A percentile compares a stretch with the other conserved stretches of the same genome.
Conservation (phyloP, 2,329 filamentous ascomycete species). For the Fusarium oligoseptatum region DNA sequence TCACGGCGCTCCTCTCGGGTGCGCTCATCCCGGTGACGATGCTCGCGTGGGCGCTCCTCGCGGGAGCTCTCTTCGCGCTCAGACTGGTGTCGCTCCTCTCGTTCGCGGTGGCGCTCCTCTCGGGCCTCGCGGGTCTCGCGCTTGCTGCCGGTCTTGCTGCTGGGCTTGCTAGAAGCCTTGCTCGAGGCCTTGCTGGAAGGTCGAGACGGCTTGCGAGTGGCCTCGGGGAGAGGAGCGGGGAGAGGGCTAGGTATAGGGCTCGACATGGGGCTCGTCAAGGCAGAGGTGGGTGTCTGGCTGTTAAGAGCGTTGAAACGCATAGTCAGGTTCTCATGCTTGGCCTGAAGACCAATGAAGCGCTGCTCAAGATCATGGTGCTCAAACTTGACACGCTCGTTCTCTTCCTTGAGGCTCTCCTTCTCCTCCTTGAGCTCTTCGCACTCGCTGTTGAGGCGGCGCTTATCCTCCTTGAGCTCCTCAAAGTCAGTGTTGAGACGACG, state of each 20-base stretch:
- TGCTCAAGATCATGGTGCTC: constrained; percentile 48
- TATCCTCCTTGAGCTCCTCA: constrained; percentile 46
- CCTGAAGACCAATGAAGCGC: constrained; percentile 46
- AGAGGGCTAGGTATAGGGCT: constrained; percentile 41
- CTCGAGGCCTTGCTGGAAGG: constrained; percentile 48
- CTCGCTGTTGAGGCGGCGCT: constrained; percentile 44
- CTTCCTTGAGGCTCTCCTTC: constrained; percentile 38
- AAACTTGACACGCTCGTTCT: constrained; percentile 46
- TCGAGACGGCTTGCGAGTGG: constrained; percentile 42
- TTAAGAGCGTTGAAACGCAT: constrained; percentile 48
- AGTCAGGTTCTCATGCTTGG: constrained; percentile 48
- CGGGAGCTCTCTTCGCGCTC: constrained; percentile 41
- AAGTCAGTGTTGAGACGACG: constrained; percentile 43
- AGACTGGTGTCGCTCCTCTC: constrained; percentile 39
- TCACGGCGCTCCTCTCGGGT: constrained; percentile 44
- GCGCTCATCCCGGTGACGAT: constrained; percentile 33
- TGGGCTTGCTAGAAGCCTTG: constrained; percentile 47
- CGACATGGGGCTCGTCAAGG: constrained; percentile 44
- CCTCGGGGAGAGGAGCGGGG: constrained; percentile 44
- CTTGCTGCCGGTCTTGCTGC: constrained; percentile 42
- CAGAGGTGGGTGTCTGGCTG: constrained; percentile 37
- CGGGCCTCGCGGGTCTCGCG: constrained; percentile 47
- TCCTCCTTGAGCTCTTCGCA: constrained; percentile 43
- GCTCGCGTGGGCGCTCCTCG: constrained; percentile 36
- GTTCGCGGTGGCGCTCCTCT: constrained; percentile 43